These are phyloP conservation scores for Nakaseomyces nivariensis DNA, from an alignment of 1,139 yeast genomes.

Conservation along the genomic window DNA sequence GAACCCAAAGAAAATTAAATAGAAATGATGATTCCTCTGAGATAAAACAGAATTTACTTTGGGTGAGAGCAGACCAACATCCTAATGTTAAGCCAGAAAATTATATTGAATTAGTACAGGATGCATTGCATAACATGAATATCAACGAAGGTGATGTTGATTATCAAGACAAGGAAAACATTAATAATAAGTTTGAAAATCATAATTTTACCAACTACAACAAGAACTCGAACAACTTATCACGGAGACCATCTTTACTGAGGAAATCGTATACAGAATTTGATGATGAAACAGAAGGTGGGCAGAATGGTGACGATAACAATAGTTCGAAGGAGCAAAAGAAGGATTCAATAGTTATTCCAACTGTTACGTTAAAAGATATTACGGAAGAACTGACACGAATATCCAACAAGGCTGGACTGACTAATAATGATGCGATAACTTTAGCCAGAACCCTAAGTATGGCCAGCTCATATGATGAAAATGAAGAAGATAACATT, in stretches of 20 bases:
- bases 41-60: conserved; percentile 37
- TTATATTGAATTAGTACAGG: conserved; percentile 68
- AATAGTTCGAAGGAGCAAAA: background rate
- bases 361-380: conserved; percentile 42
- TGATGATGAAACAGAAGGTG: conserved; percentile 9
- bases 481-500: background rate
- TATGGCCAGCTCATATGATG: conserved; percentile 10
- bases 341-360: background rate
- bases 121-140: conserved; percentile 64
- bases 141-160: conserved; percentile 9
- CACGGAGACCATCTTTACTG: conserved; percentile 22
- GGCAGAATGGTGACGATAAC: background rate
- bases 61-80: conserved; percentile 92
- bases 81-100: conserved; percentile 89
- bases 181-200: background rate
- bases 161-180: conserved; percentile 4
- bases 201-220: conserved; percentile 7
- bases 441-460: conserved; percentile 55
- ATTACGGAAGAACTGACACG: conserved; percentile 54
- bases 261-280: conserved; percentile 22
- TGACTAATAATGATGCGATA: conserved; percentile 60
- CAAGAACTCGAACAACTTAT: conserved; percentile 7
- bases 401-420: conserved; percentile 55
- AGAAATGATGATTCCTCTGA: conserved; percentile 4
- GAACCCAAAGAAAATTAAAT: background rate